Evolutionary conservation across 495 filamentous ascomycete genomes (phyloP).

Genomic region (Xylaria venustula): DNA sequence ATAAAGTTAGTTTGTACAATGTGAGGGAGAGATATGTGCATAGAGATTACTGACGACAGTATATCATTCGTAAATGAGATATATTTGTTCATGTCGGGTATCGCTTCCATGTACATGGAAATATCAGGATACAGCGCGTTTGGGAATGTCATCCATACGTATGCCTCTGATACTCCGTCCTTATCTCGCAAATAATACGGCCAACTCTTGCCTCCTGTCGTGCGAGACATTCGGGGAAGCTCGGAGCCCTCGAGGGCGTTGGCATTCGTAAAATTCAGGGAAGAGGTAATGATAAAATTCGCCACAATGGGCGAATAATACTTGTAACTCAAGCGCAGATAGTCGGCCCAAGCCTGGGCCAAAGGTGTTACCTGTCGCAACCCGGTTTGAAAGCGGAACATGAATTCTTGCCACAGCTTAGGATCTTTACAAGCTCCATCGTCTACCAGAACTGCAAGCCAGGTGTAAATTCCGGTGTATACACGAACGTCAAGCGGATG

Average conservation of each 20-base stretch:
- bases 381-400: slow-evolving; percentile 13
- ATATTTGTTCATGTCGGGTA: slow-evolving; percentile 18
- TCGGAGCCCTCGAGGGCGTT: slow-evolving; percentile 18
- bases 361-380: slow-evolving; percentile 9
- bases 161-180: slow-evolving; percentile 12
- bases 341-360: slow-evolving; percentile 13
- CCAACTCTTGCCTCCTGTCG: slow-evolving; percentile 11
- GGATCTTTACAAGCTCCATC: slow-evolving; percentile 4
- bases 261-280: slow-evolving; percentile 17
- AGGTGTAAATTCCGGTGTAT: slow-evolving; percentile 20
- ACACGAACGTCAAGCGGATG: slow-evolving; percentile 18
- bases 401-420: slow-evolving; percentile 9
- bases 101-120: slow-evolving; percentile 17
- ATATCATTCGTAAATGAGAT: slow-evolving; percentile 17
- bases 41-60: slow-evolving; percentile 15
- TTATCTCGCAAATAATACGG: slow-evolving; percentile 17
- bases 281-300: slow-evolving; percentile 17
- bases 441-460: slow-evolving; percentile 18
- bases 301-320: slow-evolving; percentile 14
- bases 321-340: slow-evolving; percentile 10
- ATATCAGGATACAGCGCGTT: slow-evolving; percentile 15
- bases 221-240: slow-evolving; percentile 9
- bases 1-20: not conserved
- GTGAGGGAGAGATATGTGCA: not conserved
- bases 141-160: slow-evolving; percentile 18